Evolutionary conservation across 257 asterid genomes (phyloP).

Genomic region (Petrea volubilis): DNA sequence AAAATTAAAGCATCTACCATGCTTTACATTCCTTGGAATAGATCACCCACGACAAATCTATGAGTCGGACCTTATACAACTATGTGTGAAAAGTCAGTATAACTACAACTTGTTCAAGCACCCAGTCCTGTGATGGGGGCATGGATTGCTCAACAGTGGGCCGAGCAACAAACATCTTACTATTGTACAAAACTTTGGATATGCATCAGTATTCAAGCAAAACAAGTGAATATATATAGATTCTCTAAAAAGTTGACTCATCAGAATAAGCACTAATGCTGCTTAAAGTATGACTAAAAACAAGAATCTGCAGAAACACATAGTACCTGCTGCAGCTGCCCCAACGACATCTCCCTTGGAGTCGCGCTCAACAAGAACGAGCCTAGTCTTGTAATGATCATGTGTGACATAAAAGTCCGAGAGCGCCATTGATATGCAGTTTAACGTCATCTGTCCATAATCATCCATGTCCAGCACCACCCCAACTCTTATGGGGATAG

Average conservation of each 20-base stretch:
- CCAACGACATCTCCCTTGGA: constrained; percentile 38
- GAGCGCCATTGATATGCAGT: constrained; percentile 63
- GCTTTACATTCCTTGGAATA: neutral
- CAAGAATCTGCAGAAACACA: neutral
- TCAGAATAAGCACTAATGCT: neutral
- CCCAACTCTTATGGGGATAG: constrained; percentile 43
- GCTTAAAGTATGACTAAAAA: neutral
- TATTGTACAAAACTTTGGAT: too few relatives aligned
- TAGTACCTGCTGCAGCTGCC: constrained; percentile 55
- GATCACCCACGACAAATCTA: neutral
- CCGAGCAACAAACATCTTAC: neutral
- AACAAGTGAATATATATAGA: neutral
- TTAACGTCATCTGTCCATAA: constrained; percentile 37
- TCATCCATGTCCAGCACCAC: constrained; percentile 47
- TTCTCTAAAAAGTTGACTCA: neutral
- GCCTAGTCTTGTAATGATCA: constrained; percentile 32
- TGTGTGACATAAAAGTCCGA: constrained; percentile 49
- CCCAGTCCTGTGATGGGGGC: neutral
- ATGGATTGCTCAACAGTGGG: neutral
- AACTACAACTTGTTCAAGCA: neutral
- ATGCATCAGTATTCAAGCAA: too few relatives aligned
- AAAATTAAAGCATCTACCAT: neutral
- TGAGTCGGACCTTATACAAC: neutral
- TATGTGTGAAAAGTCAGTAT: neutral
- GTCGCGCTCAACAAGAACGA: constrained; percentile 38